Conservation (phyloP, 805 yeast genomes). For the Nakazawaea wyomingensis region DNA sequence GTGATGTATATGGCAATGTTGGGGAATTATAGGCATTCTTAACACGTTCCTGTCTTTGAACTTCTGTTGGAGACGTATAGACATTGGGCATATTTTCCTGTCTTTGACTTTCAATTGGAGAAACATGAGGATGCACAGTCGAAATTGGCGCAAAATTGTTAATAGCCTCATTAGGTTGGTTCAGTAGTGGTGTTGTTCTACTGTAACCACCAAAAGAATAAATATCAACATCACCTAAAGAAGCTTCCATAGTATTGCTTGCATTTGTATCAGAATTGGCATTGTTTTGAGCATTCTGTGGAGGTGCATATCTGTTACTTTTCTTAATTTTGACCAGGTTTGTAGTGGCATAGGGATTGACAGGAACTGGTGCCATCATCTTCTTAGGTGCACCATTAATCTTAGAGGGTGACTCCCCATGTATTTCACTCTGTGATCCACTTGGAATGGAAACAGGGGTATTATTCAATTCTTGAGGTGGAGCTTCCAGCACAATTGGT, state of each 20-base stretch:
- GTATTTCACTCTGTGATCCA: conserved; percentile 1
- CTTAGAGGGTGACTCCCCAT: conserved; percentile 10
- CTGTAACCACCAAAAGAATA: conserved; percentile 8
- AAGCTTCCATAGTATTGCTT: too few species aligned
- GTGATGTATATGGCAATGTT: neutral
- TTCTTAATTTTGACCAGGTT: neutral
- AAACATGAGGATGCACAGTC: too few species aligned
- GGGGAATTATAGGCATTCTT: neutral
- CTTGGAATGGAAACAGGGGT: neutral
- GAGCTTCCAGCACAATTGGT: neutral
- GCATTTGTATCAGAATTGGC: too few species aligned
- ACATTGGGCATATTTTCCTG: neutral
- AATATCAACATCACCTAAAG: conserved; percentile 3
- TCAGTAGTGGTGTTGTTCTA: conserved; percentile 2
- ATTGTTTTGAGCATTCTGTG: neutral
- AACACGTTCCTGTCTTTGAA: neutral
- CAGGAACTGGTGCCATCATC: conserved; percentile 2
- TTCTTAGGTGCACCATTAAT: neutral
- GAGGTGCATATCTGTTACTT: conserved; percentile 11
- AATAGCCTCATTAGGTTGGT: neutral
- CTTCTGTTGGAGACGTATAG: neutral
- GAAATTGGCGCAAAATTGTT: neutral
- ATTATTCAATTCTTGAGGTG: neutral
- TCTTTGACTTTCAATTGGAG: neutral
- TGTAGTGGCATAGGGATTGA: conserved; percentile 4